These are phyloP conservation scores for Dactylellina sp. DNA, from an alignment of 2,329 filamentous ascomycete genomes.

Conservation along the genomic window DNA sequence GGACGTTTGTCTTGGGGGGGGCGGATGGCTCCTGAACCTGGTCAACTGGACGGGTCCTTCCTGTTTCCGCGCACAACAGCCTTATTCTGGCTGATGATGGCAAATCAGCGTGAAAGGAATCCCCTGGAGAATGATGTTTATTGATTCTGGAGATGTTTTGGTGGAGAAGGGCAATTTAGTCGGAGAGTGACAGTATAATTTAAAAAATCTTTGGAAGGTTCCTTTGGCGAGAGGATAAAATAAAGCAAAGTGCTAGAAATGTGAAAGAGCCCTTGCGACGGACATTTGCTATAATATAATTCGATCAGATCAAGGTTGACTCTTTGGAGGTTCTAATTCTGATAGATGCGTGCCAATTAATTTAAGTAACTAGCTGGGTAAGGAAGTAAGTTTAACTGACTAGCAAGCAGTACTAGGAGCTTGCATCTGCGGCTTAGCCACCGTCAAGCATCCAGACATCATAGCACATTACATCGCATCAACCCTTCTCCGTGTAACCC, in stretches of 20 bases:
- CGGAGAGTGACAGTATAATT: background rate
- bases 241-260: background rate
- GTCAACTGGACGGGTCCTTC: slow-evolving; percentile 32
- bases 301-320: too few relatives aligned
- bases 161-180: background rate
- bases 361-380: too few relatives aligned
- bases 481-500: too few relatives aligned
- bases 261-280: slow-evolving; percentile 25
- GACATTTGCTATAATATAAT: slow-evolving; percentile 30
- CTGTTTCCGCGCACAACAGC: slow-evolving; percentile 30
- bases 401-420: too few relatives aligned
- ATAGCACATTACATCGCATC: slow-evolving; percentile 1
- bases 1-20: background rate
- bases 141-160: too few relatives aligned
- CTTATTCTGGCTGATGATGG: slow-evolving; percentile 19
- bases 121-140: slow-evolving; percentile 14
- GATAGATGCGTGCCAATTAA: too few relatives aligned
- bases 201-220: background rate
- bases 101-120: slow-evolving; percentile 14
- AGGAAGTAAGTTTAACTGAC: too few relatives aligned
- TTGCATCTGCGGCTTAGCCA: slow-evolving; percentile 21
- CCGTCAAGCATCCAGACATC: background rate
- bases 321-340: too few relatives aligned
- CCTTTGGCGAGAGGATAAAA: slow-evolving; percentile 31
- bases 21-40: slow-evolving; percentile 15